Base-by-base conservation (phyloP, 2,329 filamentous ascomycete species). In the Fusarium bulbicola region DNA sequence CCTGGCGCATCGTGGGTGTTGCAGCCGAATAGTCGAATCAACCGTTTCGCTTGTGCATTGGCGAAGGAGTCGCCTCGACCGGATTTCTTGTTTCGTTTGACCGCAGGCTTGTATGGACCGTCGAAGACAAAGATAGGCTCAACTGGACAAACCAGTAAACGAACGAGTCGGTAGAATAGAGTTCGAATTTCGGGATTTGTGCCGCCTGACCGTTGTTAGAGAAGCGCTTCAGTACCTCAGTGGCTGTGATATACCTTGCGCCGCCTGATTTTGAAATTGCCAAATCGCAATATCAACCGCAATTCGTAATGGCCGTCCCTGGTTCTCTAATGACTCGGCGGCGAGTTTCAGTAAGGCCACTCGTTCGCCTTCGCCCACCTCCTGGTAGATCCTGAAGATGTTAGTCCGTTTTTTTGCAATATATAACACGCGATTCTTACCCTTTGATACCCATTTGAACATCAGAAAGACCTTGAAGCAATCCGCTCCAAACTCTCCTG, bases 241-340 rank as follows among this genome's bases (percentile, higher is more conserved):
- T 14, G 18, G 20, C 14, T 12, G 24, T 30, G 24, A 64, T 76
- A 37, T 78, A 89, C 90, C 94, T 84, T 91, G 91, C 24, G 93
- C 93, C 20, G 94, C 92, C 79, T 97, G 95, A 18, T 92, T 92
- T 79, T 99, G 96, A 79, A 97, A 98, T 49, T 97, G 92, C 96
- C 96, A 99, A 79, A 99, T 98, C 6, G 95, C 94, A 75, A 97
- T 93, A 80, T 99, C 96, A 73, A 99, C 93, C 43, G 96, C 96
- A 52, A 99, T 87, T 45, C 95, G 92, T 45, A 98, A 85, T 1
- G 95, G 95, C 4, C 92, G 88, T 30, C 89, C 88, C 16, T 90
- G 90, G 60, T 87, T 82, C 77, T 94, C 90, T 72, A 97, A 89
- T 75, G 93, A 92, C 53, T 95, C 90, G 50, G 95, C 87, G 36